Base-by-base conservation (phyloP, 768 basidiomycete species). In the Hygrocybe punicea region DNA sequence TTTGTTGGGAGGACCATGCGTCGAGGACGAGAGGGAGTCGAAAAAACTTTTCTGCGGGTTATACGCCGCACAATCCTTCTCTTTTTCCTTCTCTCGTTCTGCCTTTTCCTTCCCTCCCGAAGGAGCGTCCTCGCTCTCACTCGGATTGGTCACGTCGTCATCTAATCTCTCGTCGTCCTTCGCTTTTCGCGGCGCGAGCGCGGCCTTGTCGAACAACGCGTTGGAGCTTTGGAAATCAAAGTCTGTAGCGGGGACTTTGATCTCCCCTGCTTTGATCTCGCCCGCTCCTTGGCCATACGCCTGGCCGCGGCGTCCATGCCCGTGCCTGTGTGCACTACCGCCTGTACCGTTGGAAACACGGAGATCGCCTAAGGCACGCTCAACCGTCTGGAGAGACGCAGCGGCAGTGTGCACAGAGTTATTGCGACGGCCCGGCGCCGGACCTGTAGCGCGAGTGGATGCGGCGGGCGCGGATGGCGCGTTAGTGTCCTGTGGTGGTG, bases 161-260 rank as follows among this genome's bases (percentile, higher is more conserved):
- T 67, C 71, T 8, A 56, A 67, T 6, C 68, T 66, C 47, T 55
- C 62, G 57, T 63, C 56, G 37, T 55, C 62, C 59, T 61, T 54
- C 16, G 56, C 48, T 17, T 66, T 65, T 16, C 65, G 67, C 34
- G 73, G 74, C 39, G 69, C 74, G 37, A 84, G 56, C 13, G 85
- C 81, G 9, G 81, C 74, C 69, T 93, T 92, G 73, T 92, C 89
- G 62, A 93, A 93, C 52, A 84, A 84, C 3, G 87, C 86, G 62
- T 93, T 94, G 54, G 83, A 81, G 55, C 78, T 79, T 68, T 81
- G 75, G 68, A 93, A 94, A 73, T 93, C 91, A 66, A 93, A 93
- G 68, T 93, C 91, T 0, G 84, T 84, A 1, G 77, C 67, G 0
- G 91, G 91, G 1, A 93, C 87, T 51, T 85, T 85, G 55, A 91